These are phyloP conservation scores for Macaranga tanarius DNA, from an alignment of 441 rosid genomes.

Conservation along the genomic window DNA sequence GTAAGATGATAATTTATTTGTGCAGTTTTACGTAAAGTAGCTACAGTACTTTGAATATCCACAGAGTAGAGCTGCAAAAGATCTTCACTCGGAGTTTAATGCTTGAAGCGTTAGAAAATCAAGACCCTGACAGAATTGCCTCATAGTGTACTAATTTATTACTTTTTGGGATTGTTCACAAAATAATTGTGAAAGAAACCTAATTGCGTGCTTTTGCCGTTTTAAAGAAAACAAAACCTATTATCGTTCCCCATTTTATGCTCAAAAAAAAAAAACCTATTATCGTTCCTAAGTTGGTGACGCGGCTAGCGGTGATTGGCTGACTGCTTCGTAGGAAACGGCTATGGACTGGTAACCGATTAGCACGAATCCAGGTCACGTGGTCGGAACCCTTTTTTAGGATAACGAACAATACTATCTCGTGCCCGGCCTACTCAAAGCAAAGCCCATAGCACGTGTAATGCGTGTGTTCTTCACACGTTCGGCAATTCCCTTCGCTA, in stretches of 20 bases:
- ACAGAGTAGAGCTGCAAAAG: background rate
- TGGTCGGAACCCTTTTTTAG: conserved; percentile 10
- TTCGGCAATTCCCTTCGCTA: conserved; percentile 27
- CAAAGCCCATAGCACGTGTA: conserved; percentile 39
- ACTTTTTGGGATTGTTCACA: background rate
- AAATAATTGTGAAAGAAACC: background rate
- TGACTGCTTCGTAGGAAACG: background rate
- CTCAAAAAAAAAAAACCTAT: background rate
- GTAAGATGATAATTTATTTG: background rate
- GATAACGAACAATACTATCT: conserved; percentile 18
- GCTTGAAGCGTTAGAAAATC: too few species aligned
- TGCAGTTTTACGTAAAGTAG: background rate
- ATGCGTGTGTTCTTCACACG: conserved; percentile 39
- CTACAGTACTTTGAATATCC: background rate
- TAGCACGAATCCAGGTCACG: conserved; percentile 30
- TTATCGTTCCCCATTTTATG: too few species aligned
- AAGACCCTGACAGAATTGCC: too few species aligned
- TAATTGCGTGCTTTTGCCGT: background rate
- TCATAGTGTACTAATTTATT: too few species aligned
- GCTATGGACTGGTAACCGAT: background rate
- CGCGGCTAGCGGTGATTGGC: background rate
- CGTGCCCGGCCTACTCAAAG: conserved; percentile 28
- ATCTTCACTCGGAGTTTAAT: background rate
- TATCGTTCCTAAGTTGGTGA: background rate
- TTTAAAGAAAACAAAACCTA: background rate